Evolutionary conservation across 495 filamentous ascomycete species (phyloP).

Genomic region (Jackrogersella multiformis): DNA sequence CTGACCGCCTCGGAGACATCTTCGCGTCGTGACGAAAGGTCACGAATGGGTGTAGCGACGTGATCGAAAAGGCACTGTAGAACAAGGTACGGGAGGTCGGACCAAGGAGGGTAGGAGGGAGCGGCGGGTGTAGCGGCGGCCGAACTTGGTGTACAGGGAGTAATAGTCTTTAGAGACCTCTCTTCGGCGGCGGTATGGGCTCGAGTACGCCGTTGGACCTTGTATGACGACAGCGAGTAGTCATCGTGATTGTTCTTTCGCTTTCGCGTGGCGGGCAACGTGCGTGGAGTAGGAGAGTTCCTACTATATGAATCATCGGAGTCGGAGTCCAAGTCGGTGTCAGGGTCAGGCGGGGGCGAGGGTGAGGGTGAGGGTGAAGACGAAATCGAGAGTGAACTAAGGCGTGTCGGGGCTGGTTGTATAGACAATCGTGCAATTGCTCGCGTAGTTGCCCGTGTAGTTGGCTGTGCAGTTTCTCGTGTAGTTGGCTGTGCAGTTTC

Average conservation of each 20-base stretch:
- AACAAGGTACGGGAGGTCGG: conserved; percentile 74
- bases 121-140: conserved; percentile 7
- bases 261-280: conserved; percentile 13
- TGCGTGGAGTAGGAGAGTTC: not conserved
- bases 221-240: conserved; percentile 12
- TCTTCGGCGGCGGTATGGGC: not conserved
- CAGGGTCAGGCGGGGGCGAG: conserved; percentile 13
- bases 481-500: too few relatives aligned
- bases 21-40: conserved; percentile 55
- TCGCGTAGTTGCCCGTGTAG: too few relatives aligned
- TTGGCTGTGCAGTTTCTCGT: too few relatives aligned
- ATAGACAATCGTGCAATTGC: conserved; percentile 17
- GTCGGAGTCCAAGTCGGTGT: conserved; percentile 10
- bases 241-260: conserved; percentile 24
- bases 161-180: not conserved
- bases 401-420: conserved; percentile 34
- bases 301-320: not conserved
- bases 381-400: conserved; percentile 13
- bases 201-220: conserved; percentile 11
- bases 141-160: conserved; percentile 23
- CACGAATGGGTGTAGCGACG: conserved; percentile 69
- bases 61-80: conserved; percentile 73
- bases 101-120: conserved; percentile 69
- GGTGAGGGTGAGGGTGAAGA: too few relatives aligned
- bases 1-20: conserved; percentile 48